Base-by-base conservation (phyloP, 2,329 filamentous ascomycete species). In the Ophiostoma sp. region DNA sequence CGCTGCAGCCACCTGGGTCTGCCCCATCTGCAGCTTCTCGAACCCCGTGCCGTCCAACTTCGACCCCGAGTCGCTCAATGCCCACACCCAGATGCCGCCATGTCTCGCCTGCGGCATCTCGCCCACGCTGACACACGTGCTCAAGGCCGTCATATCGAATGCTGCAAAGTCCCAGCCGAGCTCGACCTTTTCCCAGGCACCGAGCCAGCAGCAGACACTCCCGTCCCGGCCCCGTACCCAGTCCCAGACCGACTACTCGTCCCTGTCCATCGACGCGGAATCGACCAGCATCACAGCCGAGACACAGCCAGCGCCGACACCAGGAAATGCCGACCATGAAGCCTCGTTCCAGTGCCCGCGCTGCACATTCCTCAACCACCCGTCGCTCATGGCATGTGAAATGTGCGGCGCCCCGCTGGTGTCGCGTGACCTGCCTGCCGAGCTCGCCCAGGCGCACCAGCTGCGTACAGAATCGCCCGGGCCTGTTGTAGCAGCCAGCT, bases 91-190 rank as follows among this genome's bases (percentile, higher is more conserved):
- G 10, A 81, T 97, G 31, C 91, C 94, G 3, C 92, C 94, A 74
- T 99, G 95, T 77, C 83, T 97, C 69, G 91, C 93, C 5, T 99
- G 95, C 77, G 95, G 95, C 0, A 97, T 99, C 76, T 96, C 95
- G 76, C 95, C 95, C 3, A 89, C 90, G 0, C 84, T 96, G 67
- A 86, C 92, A 1, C 89, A 92, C 72, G 85, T 98, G 1, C 81
- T 97, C 44, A 97, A 97, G 79, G 93, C 94, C 11, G 87, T 93
- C 1, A 95, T 98, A 74, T 84, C 88, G 36, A 92, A 89, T 73
- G 90, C 89, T 20, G 86, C 87, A 41, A 88, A 86, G 79, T 80
- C 90, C 73, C 75, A 36, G 35, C 64, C 64, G 36, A 27, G 35
- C 35, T 27, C 80, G 75, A 10, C 13, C 10, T 11, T 11, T 11